phyloP scores from a whole-genome alignment of 345 rosid species.

The Gynandropsis gynandra region DNA sequence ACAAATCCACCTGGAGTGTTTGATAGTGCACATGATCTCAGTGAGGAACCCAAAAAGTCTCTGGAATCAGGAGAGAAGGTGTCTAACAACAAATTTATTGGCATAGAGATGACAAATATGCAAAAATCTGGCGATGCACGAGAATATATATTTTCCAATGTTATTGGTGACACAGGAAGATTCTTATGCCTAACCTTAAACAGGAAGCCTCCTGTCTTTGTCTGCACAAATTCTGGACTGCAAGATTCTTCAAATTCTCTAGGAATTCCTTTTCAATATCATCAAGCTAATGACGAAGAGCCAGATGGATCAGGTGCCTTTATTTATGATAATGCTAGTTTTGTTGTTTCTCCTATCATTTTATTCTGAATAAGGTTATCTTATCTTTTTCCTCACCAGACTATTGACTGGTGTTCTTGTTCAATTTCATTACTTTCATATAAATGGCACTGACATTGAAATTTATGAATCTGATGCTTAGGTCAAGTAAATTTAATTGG shows the following conservation, averaged over 20 bases:
- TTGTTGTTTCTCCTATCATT: constrained; percentile 9
- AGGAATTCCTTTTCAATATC: constrained; percentile 16
- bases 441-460: background rate
- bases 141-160: constrained; percentile 21
- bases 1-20: constrained; percentile 14
- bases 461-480: background rate
- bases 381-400: too few relatives aligned
- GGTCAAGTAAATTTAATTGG: constrained; percentile 5
- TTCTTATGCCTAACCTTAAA: constrained; percentile 41
- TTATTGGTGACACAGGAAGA: constrained; percentile 23
- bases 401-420: too few relatives aligned
- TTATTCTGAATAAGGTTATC: too few relatives aligned
- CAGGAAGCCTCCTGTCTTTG: constrained; percentile 43
- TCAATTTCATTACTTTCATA: background rate
- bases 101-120: constrained; percentile 13
- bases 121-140: constrained; percentile 25
- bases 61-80: constrained; percentile 19
- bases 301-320: constrained; percentile 41
- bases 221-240: constrained; percentile 31
- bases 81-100: constrained; percentile 22
- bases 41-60: constrained; percentile 14
- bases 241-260: constrained; percentile 29
- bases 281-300: constrained; percentile 25
- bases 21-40: background rate
- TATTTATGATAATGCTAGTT: constrained; percentile 14